Base-by-base conservation (phyloP, 2,329 filamentous ascomycete genomes). In the Neoarthrinium moseri region DNA sequence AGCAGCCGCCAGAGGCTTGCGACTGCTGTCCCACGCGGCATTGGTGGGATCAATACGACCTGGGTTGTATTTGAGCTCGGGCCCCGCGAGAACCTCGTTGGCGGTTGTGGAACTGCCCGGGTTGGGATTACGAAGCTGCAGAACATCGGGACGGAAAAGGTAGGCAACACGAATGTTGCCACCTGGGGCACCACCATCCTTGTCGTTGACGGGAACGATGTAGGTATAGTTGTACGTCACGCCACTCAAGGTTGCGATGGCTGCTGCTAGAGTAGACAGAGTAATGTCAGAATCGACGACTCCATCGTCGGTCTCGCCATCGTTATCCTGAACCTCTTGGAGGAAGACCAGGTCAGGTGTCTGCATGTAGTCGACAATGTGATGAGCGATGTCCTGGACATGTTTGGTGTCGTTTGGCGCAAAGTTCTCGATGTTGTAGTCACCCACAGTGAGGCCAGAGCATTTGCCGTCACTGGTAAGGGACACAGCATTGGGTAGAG, bases 121-220 rank as follows among this genome's bases (percentile, higher is more conserved):
- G 59, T 78, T 81, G 41, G 75, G 71, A 49, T 81, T 75, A 56
- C 74, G 74, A n/a, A 88, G 77, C 38, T 73, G 71, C 35, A 89
- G 59, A 4, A 79, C 62, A 15, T 74, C 70, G 0, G 83, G 72
- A 30, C 83, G 79, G 74, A 87, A 89, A 10, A 89, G 71, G 65
- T 87, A 89, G 0, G 83, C 84, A 37, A 73, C 71, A 35, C 85
- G 84, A 63, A 89, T 89, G 68, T 89, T 89, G 29, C 84, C 84
- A 12, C 86, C 85, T 2, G 83, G 80, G 50, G 79, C 67, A 26
- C 86, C 86, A 47, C 86, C 86, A 52, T 88, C 83, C 50, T 74
- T 55, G 62, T 78, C 72, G 59, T 87, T 68, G 26, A 75, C 65
- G 2, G 85, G 84, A 34, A 69, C 71, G 45, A 89, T 74, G 51